Evolutionary conservation across 192 early-diverging fungal species (phyloP), one percentile per base, ranked within the genome.

Genomic region (Ramicandelaber brevisporus): DNA sequence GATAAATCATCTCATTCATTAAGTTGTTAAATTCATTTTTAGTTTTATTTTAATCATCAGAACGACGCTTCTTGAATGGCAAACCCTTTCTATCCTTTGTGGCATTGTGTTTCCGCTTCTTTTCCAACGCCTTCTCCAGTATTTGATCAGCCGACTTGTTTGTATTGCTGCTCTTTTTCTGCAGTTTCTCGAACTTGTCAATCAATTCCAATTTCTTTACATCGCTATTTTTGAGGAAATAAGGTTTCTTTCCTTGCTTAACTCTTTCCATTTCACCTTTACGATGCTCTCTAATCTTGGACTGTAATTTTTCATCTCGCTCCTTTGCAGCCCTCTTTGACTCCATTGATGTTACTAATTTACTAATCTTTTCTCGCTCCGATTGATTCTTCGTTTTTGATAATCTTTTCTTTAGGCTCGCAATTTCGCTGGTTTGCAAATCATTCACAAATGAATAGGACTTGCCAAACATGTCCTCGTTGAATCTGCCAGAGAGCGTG

Each of bases 81-180:
- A 88, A 50, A 29, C 43, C 41, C 20, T 53, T 56, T 38, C 76
- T 70, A 26, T 93, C 81, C 45, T 81, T 89, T 9, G 68, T 51
- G 3, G 86, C 73, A 41, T 98, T 93, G 41, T 68, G 65, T 62
- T 98, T 90, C 40, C 92, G 62, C 38, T 77, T 61, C 61, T 90
- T 88, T 40, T 98, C 88, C 36, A 95, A 49, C 18, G 78, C 59
- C 26, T 70, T 73, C 20, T 93, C 82, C 27, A 98, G 36, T 36
- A n/a, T n/a, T n/a, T n/a, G n/a, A n/a, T n/a, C n/a, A n/a, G n/a
- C n/a, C n/a, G n/a, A n/a, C n/a, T n/a, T n/a, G n/a, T n/a, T n/a
- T n/a, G n/a, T n/a, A n/a, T n/a, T n/a, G n/a, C 60, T 60, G 25
- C 78, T 69, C 14, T 62, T 60, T 20, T 64, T 66, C 45, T 59